These are phyloP conservation scores for Neofusicoccum cordaticola DNA, from an alignment of 2,329 filamentous ascomycete genomes.

Conservation along the genomic window DNA sequence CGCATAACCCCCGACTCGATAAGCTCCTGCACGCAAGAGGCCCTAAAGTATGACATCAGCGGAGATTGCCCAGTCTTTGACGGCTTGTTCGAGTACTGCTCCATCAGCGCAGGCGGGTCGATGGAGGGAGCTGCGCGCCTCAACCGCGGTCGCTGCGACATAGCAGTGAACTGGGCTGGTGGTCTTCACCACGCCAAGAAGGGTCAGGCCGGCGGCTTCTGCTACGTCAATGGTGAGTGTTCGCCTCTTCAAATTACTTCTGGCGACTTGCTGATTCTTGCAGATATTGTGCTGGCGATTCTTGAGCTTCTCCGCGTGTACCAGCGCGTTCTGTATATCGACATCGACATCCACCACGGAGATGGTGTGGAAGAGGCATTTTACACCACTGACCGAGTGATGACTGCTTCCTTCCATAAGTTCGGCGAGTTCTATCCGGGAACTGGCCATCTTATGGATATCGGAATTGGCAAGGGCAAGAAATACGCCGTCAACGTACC, in stretches of 20 bases:
- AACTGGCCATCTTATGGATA: conserved; percentile 79
- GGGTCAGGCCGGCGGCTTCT: conserved; percentile 92
- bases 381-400: conserved; percentile 82
- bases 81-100: conserved; percentile 91
- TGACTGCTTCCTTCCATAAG: conserved; percentile 95
- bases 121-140: conserved; percentile 90
- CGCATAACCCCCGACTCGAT: conserved; percentile 56
- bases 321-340: conserved; percentile 90
- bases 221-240: conserved; percentile 75
- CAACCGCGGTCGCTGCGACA: conserved; percentile 81
- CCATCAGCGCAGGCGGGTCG: conserved; percentile 85
- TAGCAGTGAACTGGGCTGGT: conserved; percentile 98
- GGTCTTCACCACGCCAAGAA: conserved; percentile 96
- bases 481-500: conserved; percentile 91
- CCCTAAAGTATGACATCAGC: conserved; percentile 72
- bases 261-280: conserved; percentile 17
- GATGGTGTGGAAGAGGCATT: conserved; percentile 91
- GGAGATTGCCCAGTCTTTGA: conserved; percentile 95
- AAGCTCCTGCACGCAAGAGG: conserved; percentile 71
- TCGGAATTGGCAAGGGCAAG: conserved; percentile 81
- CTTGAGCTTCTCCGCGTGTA: conserved; percentile 80
- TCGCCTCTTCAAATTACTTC: conserved; percentile 21
- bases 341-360: conserved; percentile 89
- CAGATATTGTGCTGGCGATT: conserved; percentile 89
- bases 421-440: conserved; percentile 95